These are phyloP conservation scores for Mangifera indica DNA, from an alignment of 345 rosid species.

Conservation along the genomic window DNA sequence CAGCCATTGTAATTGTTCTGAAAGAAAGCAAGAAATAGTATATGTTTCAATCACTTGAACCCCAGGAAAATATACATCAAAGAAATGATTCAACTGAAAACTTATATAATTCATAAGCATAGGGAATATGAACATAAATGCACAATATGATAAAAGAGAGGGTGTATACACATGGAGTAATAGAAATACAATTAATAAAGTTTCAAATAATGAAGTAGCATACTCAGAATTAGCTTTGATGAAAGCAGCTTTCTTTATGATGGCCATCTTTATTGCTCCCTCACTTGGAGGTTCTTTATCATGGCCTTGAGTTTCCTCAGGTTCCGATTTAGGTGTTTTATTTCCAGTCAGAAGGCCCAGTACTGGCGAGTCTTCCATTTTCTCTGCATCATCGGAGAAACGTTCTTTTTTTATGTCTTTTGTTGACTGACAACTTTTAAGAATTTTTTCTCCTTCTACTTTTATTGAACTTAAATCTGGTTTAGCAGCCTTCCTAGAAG, in stretches of 20 bases:
- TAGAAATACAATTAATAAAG: not conserved
- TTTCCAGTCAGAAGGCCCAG: conserved; percentile 58
- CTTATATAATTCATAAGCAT: not conserved
- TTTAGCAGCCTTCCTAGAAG: conserved; percentile 36
- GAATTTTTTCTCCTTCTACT: conserved; percentile 38
- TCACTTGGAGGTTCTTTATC: conserved; percentile 44
- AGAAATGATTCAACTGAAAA: conserved; percentile 12
- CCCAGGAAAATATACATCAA: not conserved
- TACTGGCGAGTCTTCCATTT: conserved; percentile 74
- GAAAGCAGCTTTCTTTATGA: conserved; percentile 57
- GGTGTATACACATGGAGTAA: not conserved
- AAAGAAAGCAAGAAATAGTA: conserved; percentile 18
- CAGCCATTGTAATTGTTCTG: conserved; percentile 74
- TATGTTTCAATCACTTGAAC: conserved; percentile 8
- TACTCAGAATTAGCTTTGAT: conserved; percentile 73
- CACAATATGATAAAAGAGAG: not conserved
- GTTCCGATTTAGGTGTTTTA: conserved; percentile 34
- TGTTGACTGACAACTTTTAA: conserved; percentile 39
- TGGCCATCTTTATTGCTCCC: conserved; percentile 51
- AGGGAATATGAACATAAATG: not conserved
- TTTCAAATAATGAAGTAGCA: conserved; percentile 25
- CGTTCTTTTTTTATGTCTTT: conserved; percentile 40
- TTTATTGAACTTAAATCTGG: conserved; percentile 30
- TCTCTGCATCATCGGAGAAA: conserved; percentile 51
- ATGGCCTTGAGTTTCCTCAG: conserved; percentile 30